Conservation (phyloP, 2,329 filamentous ascomycete species). For the Drechslerella coelobrocha region DNA sequence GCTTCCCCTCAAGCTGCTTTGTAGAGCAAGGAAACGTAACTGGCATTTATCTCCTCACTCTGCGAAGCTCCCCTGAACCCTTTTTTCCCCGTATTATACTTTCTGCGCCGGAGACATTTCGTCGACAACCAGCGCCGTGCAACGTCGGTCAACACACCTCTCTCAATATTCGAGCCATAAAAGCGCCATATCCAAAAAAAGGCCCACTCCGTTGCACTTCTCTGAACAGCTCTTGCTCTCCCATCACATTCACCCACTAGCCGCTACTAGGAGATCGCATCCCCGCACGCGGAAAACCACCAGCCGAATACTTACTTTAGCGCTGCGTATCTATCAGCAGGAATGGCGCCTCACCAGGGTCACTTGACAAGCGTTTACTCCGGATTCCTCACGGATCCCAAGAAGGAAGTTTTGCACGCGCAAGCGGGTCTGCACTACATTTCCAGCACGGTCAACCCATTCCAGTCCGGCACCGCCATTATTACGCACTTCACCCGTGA, state of each 20-base stretch:
- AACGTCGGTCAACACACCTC: too few relatives aligned
- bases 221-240: background rate
- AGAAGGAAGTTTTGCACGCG: conserved; percentile 68
- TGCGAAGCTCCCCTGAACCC: background rate
- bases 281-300: background rate
- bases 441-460: conserved; percentile 75
- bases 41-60: conserved; percentile 3
- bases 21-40: conserved; percentile 2
- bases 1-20: background rate
- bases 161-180: conserved; percentile 7
- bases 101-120: conserved; percentile 17
- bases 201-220: background rate
- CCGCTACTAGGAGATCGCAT: background rate
- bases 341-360: conserved; percentile 40
- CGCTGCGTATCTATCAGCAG: conserved; percentile 7
- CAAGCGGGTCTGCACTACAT: conserved; percentile 83
- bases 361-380: conserved; percentile 63
- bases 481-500: conserved; percentile 75
- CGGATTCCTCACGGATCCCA: conserved; percentile 74
- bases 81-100: conserved; percentile 4
- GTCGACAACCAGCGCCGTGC: conserved; percentile 14
- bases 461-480: conserved; percentile 75
- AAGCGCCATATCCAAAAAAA: background rate
- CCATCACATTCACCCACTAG: too few relatives aligned
- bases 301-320: background rate